Base-by-base conservation (phyloP, 1,284 basidiomycete genomes). In the Tranzscheliella williamsii region DNA sequence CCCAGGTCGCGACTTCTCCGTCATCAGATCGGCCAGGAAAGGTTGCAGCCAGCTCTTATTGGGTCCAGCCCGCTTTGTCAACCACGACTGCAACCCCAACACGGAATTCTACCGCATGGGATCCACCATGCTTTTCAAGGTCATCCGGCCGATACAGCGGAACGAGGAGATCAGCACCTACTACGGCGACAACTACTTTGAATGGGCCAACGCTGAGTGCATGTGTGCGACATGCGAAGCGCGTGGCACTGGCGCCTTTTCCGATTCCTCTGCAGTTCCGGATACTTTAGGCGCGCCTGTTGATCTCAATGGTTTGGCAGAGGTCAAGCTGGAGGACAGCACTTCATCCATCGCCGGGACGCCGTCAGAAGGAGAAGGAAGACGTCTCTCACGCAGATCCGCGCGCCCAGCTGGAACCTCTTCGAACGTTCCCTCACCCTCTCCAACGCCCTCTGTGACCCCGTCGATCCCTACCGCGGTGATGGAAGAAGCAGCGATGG, bases 81-180 rank as follows among this genome's bases (percentile, higher is more conserved):
- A 94, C 88, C 90, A 93, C 74, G 91, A 93, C 76, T 93, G 91
- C 78, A 85, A 90, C 51, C 88, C 91, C 67, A 92, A 93, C 75
- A 88, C 87, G 49, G 88, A 91, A 70, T 83, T 92, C 43, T 88
- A 91, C 75, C 86, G 90, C 41, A 86, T 88, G 79, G 90, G 90
- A 29, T 84, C 85, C 70, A 89, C 89, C 75, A 91, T 94, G 79
- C 88, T 88, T 21, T 94, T 94, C 80, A 86, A 89, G 38, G 87
- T 88, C 48, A 82, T 91, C 73, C 85, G 86, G 75, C 84, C 86
- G 43, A 91, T 94, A 70, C 80, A 82, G 27, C 80, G 86, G 21
- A 89, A 89, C 41, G 89, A 93, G 77, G 90, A 92, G 78, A 86
- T 91, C 48, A 90, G 89, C 24, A 79, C 78, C 2, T 78, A 75